A percentile compares a stretch with the other conserved stretches of the same genome.
Conservation (phyloP, 768 basidiomycete genomes). For the Mycena olivaceomarginata region DNA sequence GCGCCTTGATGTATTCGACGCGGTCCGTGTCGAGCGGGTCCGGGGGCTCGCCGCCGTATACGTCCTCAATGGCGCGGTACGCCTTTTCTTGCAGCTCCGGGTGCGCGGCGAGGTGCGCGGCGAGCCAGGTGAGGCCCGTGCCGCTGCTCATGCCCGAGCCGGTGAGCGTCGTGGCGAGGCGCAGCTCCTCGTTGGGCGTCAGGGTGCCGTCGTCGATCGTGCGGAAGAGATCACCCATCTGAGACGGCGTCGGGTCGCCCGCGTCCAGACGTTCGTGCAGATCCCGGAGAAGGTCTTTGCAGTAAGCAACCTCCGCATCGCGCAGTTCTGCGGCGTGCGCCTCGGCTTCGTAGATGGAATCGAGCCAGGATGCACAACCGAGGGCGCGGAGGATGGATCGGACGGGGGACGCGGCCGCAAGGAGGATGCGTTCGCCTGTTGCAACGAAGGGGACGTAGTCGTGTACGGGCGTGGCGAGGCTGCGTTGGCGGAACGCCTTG, state of each 20-base stretch:
- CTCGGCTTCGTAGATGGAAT: constrained; percentile 24
- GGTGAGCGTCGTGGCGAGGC: constrained; percentile 30
- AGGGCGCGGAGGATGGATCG: constrained; percentile 7
- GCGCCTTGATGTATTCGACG: constrained; percentile 37
- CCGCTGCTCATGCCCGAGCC: constrained; percentile 30
- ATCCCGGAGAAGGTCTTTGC: constrained; percentile 21
- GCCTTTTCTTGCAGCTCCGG: constrained; percentile 38
- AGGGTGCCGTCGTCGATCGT: constrained; percentile 17
- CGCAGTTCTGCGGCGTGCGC: constrained; percentile 21
- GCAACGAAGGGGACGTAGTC: constrained; percentile 33
- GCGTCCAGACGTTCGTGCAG: constrained; percentile 33
- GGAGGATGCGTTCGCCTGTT: constrained; percentile 4
- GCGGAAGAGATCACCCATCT: constrained; percentile 32
- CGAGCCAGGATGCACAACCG: neutral
- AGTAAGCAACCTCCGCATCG: constrained; percentile 31
- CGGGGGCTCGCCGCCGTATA: constrained; percentile 24
- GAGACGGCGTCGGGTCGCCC: constrained; percentile 27
- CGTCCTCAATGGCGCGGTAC: constrained; percentile 30
- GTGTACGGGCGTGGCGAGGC: constrained; percentile 36
- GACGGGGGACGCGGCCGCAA: neutral
- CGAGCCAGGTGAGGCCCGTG: constrained; percentile 23
- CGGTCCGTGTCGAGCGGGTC: constrained; percentile 37
- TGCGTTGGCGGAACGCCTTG: constrained; percentile 32
- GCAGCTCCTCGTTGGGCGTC: constrained; percentile 33
- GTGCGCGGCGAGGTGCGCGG: constrained; percentile 25